Evolutionary conservation across 345 rosid genomes (phyloP), one percentile per base, ranked within the genome.

Genomic region (Erysimum cheiranthoides): DNA sequence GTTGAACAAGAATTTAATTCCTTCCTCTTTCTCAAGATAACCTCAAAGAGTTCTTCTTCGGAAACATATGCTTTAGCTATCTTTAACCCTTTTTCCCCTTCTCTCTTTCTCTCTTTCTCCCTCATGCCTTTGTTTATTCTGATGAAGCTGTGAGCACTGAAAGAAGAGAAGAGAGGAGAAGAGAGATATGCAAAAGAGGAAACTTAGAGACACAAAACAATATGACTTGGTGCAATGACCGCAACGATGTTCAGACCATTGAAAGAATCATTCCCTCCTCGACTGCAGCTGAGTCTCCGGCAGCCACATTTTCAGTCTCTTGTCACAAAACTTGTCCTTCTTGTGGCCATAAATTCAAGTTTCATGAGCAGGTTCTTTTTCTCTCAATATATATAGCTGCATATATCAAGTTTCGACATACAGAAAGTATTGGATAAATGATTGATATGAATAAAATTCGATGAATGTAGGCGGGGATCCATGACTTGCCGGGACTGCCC

Each of bases 221-320:
- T 28, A 94, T 94, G 97, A 90, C 97, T 81, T 90, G 98, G 98
- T 89, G 98, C 84, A 91, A 84, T 79, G 92, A 91, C 83, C 84
- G 91, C 75, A 85, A 66, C 60, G 88, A 85, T 80, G 91, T 86
- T 63, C 90, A 87, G 59, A 86, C 86, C 10, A 77, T 87, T 58
- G 85, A 88, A 58, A 86, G 76, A 82, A 82, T 75, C 73, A 74
- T 42, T 51, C 77, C 85, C 2, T 66, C 86, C 5, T 60, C 84
- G 1, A 1, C 51, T 0, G 75, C 40, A 2, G 61, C 72, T 47
- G 76, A 68, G 39, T 75, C 79, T 28, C 70, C 74, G 7, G 51
- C 73, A 35, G 58, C 76, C 40, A 49, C 82, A 30, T 50, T 77
- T 65, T 62, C 63, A 9, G 69, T 50, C 45, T 66, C 81, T 16